A percentile compares a stretch with the other conserved stretches of the same genome.
phyloP scores from a whole-genome alignment of 1,139 yeast species.

The Yamadazyma diddensiae region DNA sequence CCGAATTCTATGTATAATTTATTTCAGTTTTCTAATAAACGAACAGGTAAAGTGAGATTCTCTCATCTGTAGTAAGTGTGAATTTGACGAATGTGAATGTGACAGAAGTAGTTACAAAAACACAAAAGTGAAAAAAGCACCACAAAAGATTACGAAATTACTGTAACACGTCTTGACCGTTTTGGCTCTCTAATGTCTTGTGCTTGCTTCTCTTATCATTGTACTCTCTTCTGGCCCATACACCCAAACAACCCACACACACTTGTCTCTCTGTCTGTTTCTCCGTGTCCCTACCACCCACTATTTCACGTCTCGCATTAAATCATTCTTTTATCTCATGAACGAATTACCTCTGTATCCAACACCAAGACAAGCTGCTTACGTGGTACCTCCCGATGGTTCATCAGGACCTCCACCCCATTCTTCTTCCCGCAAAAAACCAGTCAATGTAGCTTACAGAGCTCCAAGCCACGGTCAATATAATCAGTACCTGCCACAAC shows the following conservation, averaged over 20 bases:
- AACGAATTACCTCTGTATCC: constrained; percentile 49
- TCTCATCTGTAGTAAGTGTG: background rate
- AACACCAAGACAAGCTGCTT: constrained; percentile 47
- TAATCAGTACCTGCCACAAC: constrained; percentile 7
- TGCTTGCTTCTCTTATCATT: too few relatives aligned
- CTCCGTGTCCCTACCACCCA: background rate
- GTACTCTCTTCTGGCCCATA: too few relatives aligned
- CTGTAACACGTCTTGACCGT: too few relatives aligned
- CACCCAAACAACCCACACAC: background rate
- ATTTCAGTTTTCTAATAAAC: constrained; percentile 18
- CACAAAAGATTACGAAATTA: too few relatives aligned
- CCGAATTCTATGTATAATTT: constrained; percentile 29
- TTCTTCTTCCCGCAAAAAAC: constrained; percentile 5
- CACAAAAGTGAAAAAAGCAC: background rate
- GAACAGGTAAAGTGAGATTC: constrained; percentile 11
- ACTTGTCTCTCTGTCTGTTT: background rate
- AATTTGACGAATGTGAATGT: too few relatives aligned
- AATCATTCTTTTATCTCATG: constrained; percentile 11
- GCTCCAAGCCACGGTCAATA: constrained; percentile 10
- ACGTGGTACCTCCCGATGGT: constrained; percentile 20
- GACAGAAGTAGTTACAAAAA: background rate
- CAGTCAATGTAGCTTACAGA: constrained; percentile 11
- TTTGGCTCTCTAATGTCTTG: too few relatives aligned
- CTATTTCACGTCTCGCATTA: background rate
- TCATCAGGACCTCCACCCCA: constrained; percentile 10